Percentiles rank a stretch among this genome's conserved stretches.
Evolutionary conservation across 371 early-diverging fungal genomes (phyloP).

Genomic region (Dichotomocladium elegans): DNA sequence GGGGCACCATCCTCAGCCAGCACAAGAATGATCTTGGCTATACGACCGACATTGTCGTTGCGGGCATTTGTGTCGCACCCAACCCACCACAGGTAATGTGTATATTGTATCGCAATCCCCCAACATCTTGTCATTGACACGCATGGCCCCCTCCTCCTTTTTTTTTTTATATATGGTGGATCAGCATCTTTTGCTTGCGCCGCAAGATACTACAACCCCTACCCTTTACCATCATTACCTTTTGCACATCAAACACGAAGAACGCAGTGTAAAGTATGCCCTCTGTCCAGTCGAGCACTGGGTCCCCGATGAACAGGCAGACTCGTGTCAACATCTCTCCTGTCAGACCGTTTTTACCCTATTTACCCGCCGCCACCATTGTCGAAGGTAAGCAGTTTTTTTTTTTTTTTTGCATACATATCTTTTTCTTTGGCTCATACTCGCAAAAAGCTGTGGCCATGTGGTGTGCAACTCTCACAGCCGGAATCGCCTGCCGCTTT

Average conservation of each 20-base stretch:
- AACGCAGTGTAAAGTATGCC: slow-evolving; percentile 11
- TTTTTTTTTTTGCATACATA: neutral
- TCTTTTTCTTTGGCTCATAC: neutral
- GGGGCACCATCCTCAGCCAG: slow-evolving; percentile 1
- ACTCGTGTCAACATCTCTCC: slow-evolving; percentile 13
- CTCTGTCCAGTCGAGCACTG: slow-evolving; percentile 11
- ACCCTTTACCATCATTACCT: slow-evolving; percentile 15
- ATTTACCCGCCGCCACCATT: slow-evolving; percentile 21
- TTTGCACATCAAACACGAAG: slow-evolving; percentile 9
- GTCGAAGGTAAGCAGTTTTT: slow-evolving; percentile 16
- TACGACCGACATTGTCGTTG: slow-evolving; percentile 15
- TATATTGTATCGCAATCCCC: too few species aligned
- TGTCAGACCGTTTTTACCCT: slow-evolving; percentile 14
- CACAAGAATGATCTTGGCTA: slow-evolving; percentile 1
- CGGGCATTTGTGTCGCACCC: slow-evolving; percentile 15
- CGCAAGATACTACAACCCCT: neutral
- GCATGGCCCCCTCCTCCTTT: neutral
- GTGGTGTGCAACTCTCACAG: slow-evolving; percentile 23
- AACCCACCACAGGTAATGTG: slow-evolving; percentile 15
- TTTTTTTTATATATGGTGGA: too few species aligned
- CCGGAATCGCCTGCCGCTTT: slow-evolving; percentile 20
- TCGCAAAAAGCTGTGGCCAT: slow-evolving; percentile 15
- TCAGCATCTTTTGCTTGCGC: neutral
- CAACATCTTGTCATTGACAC: neutral
- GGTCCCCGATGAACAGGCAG: slow-evolving; percentile 12